phyloP scores from a whole-genome alignment of 2,329 filamentous ascomycete genomes.

The Amesomyces nigricolor region DNA sequence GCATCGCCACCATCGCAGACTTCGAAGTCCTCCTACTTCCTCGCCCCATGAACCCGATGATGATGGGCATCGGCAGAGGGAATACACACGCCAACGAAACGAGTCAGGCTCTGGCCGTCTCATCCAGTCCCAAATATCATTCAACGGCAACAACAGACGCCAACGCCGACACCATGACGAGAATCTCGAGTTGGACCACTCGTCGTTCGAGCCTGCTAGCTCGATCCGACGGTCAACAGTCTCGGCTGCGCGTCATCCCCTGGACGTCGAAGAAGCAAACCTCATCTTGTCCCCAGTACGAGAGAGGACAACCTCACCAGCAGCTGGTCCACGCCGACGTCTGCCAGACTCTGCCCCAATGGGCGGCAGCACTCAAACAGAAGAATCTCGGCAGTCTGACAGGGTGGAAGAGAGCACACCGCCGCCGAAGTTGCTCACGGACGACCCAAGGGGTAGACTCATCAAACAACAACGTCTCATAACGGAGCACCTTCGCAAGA shows the following conservation, averaged over 20 bases:
- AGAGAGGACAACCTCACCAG: neutral
- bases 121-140: constrained; percentile 11
- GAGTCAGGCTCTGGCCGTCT: neutral
- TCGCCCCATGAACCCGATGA: neutral
- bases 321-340: neutral
- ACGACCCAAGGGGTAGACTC: constrained; percentile 18
- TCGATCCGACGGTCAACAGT: neutral
- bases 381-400: neutral
- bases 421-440: neutral
- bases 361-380: neutral
- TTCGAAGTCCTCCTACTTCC: constrained; percentile 13
- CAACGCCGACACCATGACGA: neutral
- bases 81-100: neutral
- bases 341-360: neutral
- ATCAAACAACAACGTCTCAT: constrained; percentile 23
- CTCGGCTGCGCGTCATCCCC: neutral
- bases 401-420: constrained; percentile 13
- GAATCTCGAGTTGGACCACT: neutral
- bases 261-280: neutral
- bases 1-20: constrained; percentile 3
- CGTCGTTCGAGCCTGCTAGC: neutral
- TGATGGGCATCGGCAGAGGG: neutral
- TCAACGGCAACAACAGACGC: neutral
- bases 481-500: constrained; percentile 15
- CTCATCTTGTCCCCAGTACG: neutral